Evolutionary conservation across 2,329 filamentous ascomycete species (phyloP), one percentile per base, ranked within the genome.

Genomic region (Colletotrichum agaves): DNA sequence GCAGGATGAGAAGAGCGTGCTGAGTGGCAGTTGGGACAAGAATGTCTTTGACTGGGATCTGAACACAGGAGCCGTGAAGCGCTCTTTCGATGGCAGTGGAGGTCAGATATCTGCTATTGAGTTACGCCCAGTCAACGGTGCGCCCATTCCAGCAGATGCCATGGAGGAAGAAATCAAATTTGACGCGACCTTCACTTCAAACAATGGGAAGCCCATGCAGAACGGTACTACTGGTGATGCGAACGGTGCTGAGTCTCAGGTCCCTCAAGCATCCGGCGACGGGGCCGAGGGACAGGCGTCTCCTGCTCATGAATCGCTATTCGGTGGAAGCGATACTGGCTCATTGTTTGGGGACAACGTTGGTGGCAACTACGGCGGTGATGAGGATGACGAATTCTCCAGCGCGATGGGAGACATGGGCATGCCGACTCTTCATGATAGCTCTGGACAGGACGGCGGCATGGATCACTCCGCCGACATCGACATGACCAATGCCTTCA

Each of bases 21-120:
- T 99, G 8, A 98, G 94, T 37, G 96, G 96, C 3, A 95, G 94
- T 76, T 99, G 96, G 96, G 96, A 99, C 78, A 98, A 97, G 80
- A 92, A 88, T 17, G 90, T 98, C 1, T 87, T 94, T 60, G 94
- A 98, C 76, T 99, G 96, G 96, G 96, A 98, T 77, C 79, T 99
- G 27, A 93, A 98, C 74, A 96, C 89, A 1, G 96, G 96, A 0
- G 85, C 91, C 73, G 85, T 91, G 6, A 90, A 89, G 71, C 88
- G 94, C 11, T 86, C 87, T 4, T 99, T 96, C 74, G 89, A 91
- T 52, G 91, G 91, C 2, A 93, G 86, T 60, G 92, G 90, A 13
- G 85, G 92, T 5, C 96, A 99, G 76, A 94, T 98, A 67, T 96
- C 93, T 2, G 89, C 93, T 2, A 90, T 99, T 44, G 94, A 98